phyloP scores from a whole-genome alignment of 2,329 filamentous ascomycete species.

The Sporothrix pallida region DNA sequence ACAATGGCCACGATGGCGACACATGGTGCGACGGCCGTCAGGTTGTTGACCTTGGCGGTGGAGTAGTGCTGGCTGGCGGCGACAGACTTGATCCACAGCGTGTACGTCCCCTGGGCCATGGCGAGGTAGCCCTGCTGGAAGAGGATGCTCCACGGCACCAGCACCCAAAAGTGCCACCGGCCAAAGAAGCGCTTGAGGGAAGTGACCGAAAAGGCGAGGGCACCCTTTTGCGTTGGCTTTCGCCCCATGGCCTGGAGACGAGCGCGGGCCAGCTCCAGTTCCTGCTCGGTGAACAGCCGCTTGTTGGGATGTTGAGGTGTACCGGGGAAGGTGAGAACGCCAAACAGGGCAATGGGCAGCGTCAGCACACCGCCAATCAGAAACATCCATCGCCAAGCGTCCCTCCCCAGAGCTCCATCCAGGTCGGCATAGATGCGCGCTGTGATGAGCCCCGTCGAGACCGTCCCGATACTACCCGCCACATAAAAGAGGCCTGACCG shows the following conservation, averaged over 20 bases:
- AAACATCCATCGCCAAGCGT: conserved; percentile 51
- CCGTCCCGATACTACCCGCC: conserved; percentile 41
- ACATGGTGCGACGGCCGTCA: conserved; percentile 32
- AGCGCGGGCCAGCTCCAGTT: conserved; percentile 45
- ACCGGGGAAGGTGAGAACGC: conserved; percentile 41
- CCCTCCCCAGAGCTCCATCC: conserved; percentile 43
- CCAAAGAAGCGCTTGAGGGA: conserved; percentile 29
- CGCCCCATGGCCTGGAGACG: conserved; percentile 39
- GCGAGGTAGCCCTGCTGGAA: conserved; percentile 34
- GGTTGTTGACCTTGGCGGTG: conserved; percentile 36
- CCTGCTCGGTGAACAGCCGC: conserved; percentile 44
- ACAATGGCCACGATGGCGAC: conserved; percentile 34
- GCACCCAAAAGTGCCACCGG: conserved; percentile 35
- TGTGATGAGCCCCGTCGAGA: conserved; percentile 27
- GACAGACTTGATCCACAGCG: conserved; percentile 34
- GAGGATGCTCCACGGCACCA: conserved; percentile 36
- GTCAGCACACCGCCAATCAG: conserved; percentile 47
- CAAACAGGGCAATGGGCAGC: conserved; percentile 39
- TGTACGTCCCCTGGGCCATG: conserved; percentile 32
- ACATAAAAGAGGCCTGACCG: conserved; percentile 30
- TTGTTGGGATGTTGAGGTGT: conserved; percentile 46
- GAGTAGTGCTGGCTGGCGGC: conserved; percentile 28
- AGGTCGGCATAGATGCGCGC: conserved; percentile 47
- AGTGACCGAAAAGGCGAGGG: neutral
- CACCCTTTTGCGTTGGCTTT: neutral